Percentiles rank a stretch among this genome's conserved stretches.
These are phyloP conservation scores for Trichoderma gracile DNA, from an alignment of 2,329 filamentous ascomycete species.

Conservation along the genomic window DNA sequence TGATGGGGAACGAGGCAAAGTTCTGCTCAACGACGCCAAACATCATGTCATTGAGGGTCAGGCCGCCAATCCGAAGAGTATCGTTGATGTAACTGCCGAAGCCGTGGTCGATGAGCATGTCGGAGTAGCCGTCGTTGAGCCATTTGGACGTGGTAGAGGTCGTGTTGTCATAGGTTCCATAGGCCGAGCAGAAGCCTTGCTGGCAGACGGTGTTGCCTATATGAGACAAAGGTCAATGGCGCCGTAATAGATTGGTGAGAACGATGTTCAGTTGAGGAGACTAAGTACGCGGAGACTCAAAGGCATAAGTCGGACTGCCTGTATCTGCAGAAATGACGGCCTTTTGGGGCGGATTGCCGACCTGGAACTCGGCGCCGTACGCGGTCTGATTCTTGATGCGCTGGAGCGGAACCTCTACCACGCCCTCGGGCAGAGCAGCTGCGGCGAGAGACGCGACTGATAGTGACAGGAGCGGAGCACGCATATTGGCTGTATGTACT, in stretches of 20 bases:
- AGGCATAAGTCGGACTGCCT: constrained; percentile 25
- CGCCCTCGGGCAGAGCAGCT: constrained; percentile 17
- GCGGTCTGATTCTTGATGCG: constrained; percentile 27
- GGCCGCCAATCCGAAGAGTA: constrained; percentile 23
- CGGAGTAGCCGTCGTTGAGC: constrained; percentile 16
- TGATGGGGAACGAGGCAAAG: constrained; percentile 5
- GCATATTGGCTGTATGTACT: background rate
- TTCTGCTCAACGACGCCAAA: constrained; percentile 25
- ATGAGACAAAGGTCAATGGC: background rate
- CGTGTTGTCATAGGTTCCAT: constrained; percentile 26
- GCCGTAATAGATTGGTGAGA: background rate
- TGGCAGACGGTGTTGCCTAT: constrained; percentile 24
- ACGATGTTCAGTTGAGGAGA: background rate
- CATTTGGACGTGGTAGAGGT: constrained; percentile 25
- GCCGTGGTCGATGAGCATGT: constrained; percentile 25
- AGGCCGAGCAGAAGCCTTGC: constrained; percentile 22
- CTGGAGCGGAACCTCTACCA: constrained; percentile 22
- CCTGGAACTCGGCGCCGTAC: constrained; percentile 25
- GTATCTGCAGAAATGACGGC: constrained; percentile 24
- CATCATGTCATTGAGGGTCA: constrained; percentile 16
- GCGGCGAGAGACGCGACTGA: constrained; percentile 12
- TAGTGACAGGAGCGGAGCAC: background rate
- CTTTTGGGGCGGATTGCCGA: constrained; percentile 26
- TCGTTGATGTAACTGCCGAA: constrained; percentile 25
- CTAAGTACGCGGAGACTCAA: constrained; percentile 25